phyloP scores from a whole-genome alignment of 2,329 filamentous ascomycete species.

The Claviceps capensis region DNA sequence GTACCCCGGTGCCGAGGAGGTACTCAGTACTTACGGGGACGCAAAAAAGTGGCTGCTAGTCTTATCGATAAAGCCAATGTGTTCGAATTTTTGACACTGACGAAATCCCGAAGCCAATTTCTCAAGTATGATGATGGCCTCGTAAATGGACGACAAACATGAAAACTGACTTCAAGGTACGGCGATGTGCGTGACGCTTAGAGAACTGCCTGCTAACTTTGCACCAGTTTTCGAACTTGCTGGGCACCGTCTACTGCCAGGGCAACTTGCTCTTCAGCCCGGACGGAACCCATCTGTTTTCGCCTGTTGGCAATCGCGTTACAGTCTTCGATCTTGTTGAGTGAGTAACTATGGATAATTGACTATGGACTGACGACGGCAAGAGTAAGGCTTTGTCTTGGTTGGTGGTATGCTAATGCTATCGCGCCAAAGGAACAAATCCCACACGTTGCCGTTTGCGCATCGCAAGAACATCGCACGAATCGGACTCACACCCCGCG shows the following conservation, averaged over 20 bases:
- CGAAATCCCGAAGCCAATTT: constrained; percentile 1
- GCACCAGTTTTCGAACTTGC: constrained; percentile 86
- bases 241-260: constrained; percentile 96
- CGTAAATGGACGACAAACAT: constrained; percentile 40
- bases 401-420: not conserved
- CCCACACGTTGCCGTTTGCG: constrained; percentile 73
- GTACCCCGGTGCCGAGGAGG: too few species aligned
- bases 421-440: constrained; percentile 54
- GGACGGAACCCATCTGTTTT: constrained; percentile 90
- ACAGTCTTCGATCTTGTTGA: constrained; percentile 94
- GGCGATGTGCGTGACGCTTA: constrained; percentile 5
- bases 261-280: constrained; percentile 94
- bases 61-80: constrained; percentile 12
- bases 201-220: not conserved
- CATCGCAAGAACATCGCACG: constrained; percentile 88
- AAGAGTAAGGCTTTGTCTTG: too few species aligned
- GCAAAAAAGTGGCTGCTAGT: not conserved
- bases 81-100: constrained; percentile 17
- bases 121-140: constrained; percentile 13
- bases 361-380: too few species aligned
- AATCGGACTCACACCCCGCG: constrained; percentile 76
- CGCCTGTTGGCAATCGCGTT: constrained; percentile 90
- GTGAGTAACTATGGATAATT: constrained; percentile 33
- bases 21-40: too few species aligned
- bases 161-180: constrained; percentile 98